These are phyloP conservation scores for Elymus sibiricus DNA, from an alignment of 176 grass and related monocot species.

Conservation along the genomic window DNA sequence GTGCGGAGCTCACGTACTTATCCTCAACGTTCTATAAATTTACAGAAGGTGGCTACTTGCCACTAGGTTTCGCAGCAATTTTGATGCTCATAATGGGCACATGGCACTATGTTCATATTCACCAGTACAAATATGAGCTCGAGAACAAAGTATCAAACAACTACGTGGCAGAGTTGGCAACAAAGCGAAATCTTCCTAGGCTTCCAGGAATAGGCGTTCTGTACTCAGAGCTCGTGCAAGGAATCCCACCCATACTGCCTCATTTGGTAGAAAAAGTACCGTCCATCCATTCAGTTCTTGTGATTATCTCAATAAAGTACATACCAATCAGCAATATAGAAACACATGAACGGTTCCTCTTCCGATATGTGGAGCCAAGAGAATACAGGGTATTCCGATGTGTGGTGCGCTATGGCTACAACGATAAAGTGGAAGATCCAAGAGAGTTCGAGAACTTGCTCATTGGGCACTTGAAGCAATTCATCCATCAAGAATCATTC, in stretches of 20 bases:
- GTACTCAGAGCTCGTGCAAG: constrained; percentile 68
- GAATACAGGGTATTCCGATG: constrained; percentile 54
- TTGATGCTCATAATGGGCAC: constrained; percentile 65
- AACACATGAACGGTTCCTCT: constrained; percentile 46
- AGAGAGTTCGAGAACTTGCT: constrained; percentile 48
- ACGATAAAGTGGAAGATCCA: constrained; percentile 54
- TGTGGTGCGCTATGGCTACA: constrained; percentile 71
- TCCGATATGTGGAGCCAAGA: constrained; percentile 45
- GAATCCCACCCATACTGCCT: constrained; percentile 69
- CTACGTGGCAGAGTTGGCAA: constrained; percentile 41
- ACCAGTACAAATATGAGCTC: constrained; percentile 60
- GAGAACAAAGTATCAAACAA: constrained; percentile 52
- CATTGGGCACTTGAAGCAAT: constrained; percentile 53
- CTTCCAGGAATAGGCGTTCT: constrained; percentile 64
- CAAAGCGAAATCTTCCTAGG: constrained; percentile 23
- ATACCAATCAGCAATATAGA: constrained; percentile 63
- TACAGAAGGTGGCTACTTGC: constrained; percentile 59
- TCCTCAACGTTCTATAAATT: constrained; percentile 64
- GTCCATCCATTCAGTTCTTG: constrained; percentile 57
- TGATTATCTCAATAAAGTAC: constrained; percentile 73
- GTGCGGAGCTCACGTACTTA: constrained; percentile 54
- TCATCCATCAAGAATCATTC: constrained; percentile 49
- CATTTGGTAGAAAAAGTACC: constrained; percentile 61
- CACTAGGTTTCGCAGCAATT: constrained; percentile 44
- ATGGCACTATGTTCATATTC: constrained; percentile 67